These are phyloP conservation scores for Cyclostephanos invisitatus DNA, from an alignment of 108 stramenopile species.

Conservation along the genomic window DNA sequence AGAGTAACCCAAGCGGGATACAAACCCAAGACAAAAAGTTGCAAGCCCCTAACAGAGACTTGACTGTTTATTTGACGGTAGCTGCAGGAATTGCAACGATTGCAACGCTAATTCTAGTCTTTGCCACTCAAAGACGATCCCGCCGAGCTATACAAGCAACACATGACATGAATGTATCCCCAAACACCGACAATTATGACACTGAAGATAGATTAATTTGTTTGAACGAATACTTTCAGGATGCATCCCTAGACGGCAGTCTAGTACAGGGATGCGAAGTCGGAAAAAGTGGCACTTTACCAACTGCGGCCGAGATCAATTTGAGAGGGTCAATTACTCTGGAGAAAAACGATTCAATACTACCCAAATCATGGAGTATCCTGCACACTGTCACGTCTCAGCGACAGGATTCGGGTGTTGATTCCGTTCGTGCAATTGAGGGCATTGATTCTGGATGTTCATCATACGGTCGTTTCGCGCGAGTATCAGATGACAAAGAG, in stretches of 20 bases:
- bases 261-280: constrained; percentile 7
- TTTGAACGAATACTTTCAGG: constrained; percentile 17
- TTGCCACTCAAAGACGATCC: constrained; percentile 8
- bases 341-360: constrained; percentile 23
- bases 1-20: neutral
- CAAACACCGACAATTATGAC: constrained; percentile 9
- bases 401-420: neutral
- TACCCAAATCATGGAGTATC: constrained; percentile 23
- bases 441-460: neutral
- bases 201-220: constrained; percentile 12
- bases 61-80: constrained; percentile 14
- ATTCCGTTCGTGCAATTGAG: neutral
- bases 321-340: constrained; percentile 24
- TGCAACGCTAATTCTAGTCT: constrained; percentile 21
- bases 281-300: neutral
- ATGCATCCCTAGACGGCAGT: neutral
- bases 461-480: too few species aligned
- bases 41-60: constrained; percentile 9
- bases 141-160: neutral
- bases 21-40: neutral
- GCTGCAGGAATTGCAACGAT: constrained; percentile 22
- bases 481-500: too few species aligned
- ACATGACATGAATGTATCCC: neutral
- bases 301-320: constrained; percentile 35
- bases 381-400: constrained; percentile 2